Evolutionary conservation across 1,284 basidiomycete species (phyloP), one percentile per base, ranked within the genome.

Genomic region (Malassezia psittaci): DNA sequence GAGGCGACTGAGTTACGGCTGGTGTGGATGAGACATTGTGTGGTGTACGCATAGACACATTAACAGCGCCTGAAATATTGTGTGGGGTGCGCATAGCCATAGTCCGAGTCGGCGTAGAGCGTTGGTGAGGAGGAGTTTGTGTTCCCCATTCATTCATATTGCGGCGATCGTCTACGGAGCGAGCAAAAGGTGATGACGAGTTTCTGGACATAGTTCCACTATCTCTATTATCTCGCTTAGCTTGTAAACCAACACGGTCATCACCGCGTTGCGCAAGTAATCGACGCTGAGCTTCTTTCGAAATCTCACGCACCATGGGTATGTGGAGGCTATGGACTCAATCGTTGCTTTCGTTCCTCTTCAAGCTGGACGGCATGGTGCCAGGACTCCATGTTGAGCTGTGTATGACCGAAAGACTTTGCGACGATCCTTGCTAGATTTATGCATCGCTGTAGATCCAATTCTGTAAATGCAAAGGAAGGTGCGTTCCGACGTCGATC

Each of bases 361-460:
- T 67, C 67, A 24, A 69, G 57, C 40, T 59, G 54, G 4, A 61
- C 54, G 3, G 64, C 67, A 32, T 51, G 48, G 11, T 45, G 55
- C 63, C 65, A 69, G 46, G 52, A 52, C 11, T 62, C 60, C 37
- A 57, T 37, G 11, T 53, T 59, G 36, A 69, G 59, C 36, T 51
- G 53, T 33, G 51, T 40, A 18, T 60, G 57, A 19, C 59, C 61
- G 24, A 57, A 49, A n/a, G 65, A 67, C 33, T 67, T 34, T 1
- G 62, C 59, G 37, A 42, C 29, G 52, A 19, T 41, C 13, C 60
- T 58, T 16, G 66, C 66, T n/a, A 66, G 49, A 12, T 51, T 51
- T 51, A 69, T 64, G 16, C 65, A 57, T 12, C 64, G 54, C 50
- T 66, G 55, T 49, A 69, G 57, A 44, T 69, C 68, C 15, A 66